Evolutionary conservation across 2,329 filamentous ascomycete genomes (phyloP).

Genomic region (Exutisphaerella laricina): DNA sequence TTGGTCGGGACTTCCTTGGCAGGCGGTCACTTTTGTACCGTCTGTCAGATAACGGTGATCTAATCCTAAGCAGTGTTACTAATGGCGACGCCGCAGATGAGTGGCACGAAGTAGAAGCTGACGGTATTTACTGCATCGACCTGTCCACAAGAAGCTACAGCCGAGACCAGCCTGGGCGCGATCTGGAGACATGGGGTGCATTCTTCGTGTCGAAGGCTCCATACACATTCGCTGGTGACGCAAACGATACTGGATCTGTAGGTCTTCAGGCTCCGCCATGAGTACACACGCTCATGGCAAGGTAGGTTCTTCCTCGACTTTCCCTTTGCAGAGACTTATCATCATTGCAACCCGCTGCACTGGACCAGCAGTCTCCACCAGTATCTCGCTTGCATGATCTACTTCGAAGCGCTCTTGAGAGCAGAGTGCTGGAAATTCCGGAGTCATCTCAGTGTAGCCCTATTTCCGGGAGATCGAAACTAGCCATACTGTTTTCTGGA

Average conservation of each 20-base stretch:
- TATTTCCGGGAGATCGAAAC: slow-evolving; percentile 38
- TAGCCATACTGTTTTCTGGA: slow-evolving; percentile 87
- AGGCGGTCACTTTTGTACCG: slow-evolving; percentile 69
- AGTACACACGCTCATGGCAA: slow-evolving; percentile 26
- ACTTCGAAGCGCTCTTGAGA: slow-evolving; percentile 25
- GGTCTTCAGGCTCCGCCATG: slow-evolving; percentile 14
- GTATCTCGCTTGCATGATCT: slow-evolving; percentile 22
- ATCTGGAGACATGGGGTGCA: slow-evolving; percentile 6
- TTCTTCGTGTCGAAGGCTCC: slow-evolving; percentile 16
- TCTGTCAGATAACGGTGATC: slow-evolving; percentile 43
- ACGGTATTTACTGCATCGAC: slow-evolving; percentile 69
- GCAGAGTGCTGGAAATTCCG: slow-evolving; percentile 57
- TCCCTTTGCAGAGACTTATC: slow-evolving; percentile 25
- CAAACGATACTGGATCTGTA: slow-evolving; percentile 19
- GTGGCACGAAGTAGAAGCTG: slow-evolving; percentile 79
- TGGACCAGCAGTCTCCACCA: slow-evolving; percentile 21
- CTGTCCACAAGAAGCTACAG: slow-evolving; percentile 34
- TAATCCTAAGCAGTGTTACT: slow-evolving; percentile 67
- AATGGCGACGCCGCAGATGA: slow-evolving; percentile 44
- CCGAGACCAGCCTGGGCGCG: background rate
- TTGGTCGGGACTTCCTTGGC: slow-evolving; percentile 80
- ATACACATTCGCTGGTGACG: slow-evolving; percentile 13
- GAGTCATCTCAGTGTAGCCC: slow-evolving; percentile 23
- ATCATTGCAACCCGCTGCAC: background rate
- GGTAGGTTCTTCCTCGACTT: slow-evolving; percentile 33